Evolutionary conservation across 2,329 filamentous ascomycete species (phyloP), one percentile per base, ranked within the genome.

Genomic region (Sporothrix protearum): DNA sequence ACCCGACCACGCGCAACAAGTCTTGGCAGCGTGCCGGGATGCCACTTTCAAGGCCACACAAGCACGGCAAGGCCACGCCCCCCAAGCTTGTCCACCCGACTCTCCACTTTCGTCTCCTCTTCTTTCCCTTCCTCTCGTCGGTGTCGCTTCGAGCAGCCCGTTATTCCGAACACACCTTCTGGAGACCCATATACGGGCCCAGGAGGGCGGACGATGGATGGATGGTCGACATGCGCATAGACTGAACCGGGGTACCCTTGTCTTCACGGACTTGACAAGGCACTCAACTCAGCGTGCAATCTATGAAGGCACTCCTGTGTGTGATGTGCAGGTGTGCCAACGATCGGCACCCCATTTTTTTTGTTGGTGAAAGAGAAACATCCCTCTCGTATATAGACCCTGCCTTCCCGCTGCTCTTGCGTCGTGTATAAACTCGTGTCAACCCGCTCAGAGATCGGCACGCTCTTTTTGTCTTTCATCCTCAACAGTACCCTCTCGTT

Each of bases 11-110:
- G 45, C 42, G 33, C 10, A 39, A 36, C 30, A 42, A 42, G 33
- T 42, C 67, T 69, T 69, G 67, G 67, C 67, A 69, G 10, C 51
- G 67, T 63, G 51, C 49, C 67, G 36, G 30, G 33, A 55, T 9
- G n/a, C 66, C 66, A 68, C 66, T 55, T 55, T 19, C 47, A 36
- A 39, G 42, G 47, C 66, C 30, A 68, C 66, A n/a, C n/a, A 68
- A 39, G 66, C 66, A 53, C 66, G 47, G 28, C 49, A 39, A 28
- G 25, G 30, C 55, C 63, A n/a, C 28, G 45, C 42, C 42, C 42
- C 42, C 42, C 42, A 59, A 19, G 55, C 55, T 30, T 49, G n/a
- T 22, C 9, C 49, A 12, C 25, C n/a, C 12, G 12, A 25, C 14
- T 10, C 25, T 10, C 59, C 59, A 63, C 59, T 42, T 63, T 59